A percentile compares a stretch with the other conserved stretches of the same genome.
phyloP scores from a whole-genome alignment of 805 yeast genomes.

The Torulaspora quercuum region DNA sequence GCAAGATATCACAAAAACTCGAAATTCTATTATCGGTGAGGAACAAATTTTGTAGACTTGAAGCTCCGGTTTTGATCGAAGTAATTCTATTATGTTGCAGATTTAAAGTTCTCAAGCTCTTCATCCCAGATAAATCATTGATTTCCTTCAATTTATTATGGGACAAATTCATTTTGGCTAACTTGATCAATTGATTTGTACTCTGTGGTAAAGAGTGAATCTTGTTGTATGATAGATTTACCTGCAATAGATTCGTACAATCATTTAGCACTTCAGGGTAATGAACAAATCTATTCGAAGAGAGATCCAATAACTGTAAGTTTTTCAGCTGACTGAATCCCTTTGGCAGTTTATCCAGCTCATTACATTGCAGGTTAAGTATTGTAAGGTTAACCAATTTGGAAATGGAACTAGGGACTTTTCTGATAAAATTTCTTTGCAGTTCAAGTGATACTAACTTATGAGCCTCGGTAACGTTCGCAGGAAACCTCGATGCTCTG shows the following conservation, averaged over 20 bases:
- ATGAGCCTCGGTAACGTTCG: slow-evolving; percentile 64
- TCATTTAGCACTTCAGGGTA: slow-evolving; percentile 66
- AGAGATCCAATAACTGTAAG: slow-evolving; percentile 61
- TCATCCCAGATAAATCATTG: slow-evolving; percentile 48
- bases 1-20: slow-evolving; percentile 59
- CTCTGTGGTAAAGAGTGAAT: slow-evolving; percentile 58
- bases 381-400: slow-evolving; percentile 52
- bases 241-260: slow-evolving; percentile 54
- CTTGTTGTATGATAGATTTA: slow-evolving; percentile 81
- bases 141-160: slow-evolving; percentile 56
- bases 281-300: slow-evolving; percentile 66
- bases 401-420: slow-evolving; percentile 55
- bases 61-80: slow-evolving; percentile 42
- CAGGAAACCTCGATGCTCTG: slow-evolving; percentile 71
- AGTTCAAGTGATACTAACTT: slow-evolving; percentile 65
- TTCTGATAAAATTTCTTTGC: slow-evolving; percentile 72
- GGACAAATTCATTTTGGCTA: slow-evolving; percentile 68
- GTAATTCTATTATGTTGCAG: slow-evolving; percentile 63
- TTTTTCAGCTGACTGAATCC: slow-evolving; percentile 53
- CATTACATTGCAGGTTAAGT: slow-evolving; percentile 72
- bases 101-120: slow-evolving; percentile 65
- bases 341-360: slow-evolving; percentile 58
- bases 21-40: slow-evolving; percentile 76
- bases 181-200: slow-evolving; percentile 53
- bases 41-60: slow-evolving; percentile 65